Conservation (phyloP, 2,329 filamentous ascomycete species). For the Herpotrichia juniperi region DNA sequence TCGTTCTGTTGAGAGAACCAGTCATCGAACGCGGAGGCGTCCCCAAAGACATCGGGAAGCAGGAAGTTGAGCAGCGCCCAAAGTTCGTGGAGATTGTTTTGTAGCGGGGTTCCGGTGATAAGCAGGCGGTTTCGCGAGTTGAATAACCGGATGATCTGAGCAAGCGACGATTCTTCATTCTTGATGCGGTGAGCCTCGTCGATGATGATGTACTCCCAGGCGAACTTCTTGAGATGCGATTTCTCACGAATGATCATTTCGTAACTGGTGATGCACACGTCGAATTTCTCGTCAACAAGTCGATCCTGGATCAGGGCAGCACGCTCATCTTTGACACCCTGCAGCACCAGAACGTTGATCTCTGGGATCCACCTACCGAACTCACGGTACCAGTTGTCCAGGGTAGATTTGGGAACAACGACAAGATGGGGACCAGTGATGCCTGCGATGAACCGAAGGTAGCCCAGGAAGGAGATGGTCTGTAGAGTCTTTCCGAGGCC, state of each 20-base stretch:
- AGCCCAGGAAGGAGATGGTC: constrained; percentile 95
- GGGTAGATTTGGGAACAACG: constrained; percentile 91
- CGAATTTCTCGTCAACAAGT: constrained; percentile 92
- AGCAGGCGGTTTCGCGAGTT: constrained; percentile 92
- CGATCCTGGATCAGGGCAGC: constrained; percentile 86
- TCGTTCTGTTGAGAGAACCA: constrained; percentile 93
- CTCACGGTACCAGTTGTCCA: constrained; percentile 98
- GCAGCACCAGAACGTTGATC: constrained; percentile 89
- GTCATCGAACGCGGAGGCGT: constrained; percentile 94
- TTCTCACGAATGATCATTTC: constrained; percentile 99
- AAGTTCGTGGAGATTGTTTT: constrained; percentile 97
- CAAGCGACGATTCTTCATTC: constrained; percentile 96
- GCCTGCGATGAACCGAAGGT: constrained; percentile 86
- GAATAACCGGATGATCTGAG: constrained; percentile 95
- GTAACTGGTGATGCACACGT: constrained; percentile 98
- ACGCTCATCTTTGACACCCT: constrained; percentile 94
- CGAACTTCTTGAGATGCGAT: constrained; percentile 92
- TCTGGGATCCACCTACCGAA: constrained; percentile 95
- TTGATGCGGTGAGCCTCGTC: constrained; percentile 99
- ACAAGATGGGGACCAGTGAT: constrained; percentile 92
- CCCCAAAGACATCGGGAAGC: constrained; percentile 96
- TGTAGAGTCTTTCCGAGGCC: constrained; percentile 96
- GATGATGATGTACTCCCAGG: constrained; percentile 99
- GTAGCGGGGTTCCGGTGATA: constrained; percentile 94
- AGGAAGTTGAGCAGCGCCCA: constrained; percentile 98